Conservation (phyloP, 306 rosid species). For the Heteromeles arbutifolia region DNA sequence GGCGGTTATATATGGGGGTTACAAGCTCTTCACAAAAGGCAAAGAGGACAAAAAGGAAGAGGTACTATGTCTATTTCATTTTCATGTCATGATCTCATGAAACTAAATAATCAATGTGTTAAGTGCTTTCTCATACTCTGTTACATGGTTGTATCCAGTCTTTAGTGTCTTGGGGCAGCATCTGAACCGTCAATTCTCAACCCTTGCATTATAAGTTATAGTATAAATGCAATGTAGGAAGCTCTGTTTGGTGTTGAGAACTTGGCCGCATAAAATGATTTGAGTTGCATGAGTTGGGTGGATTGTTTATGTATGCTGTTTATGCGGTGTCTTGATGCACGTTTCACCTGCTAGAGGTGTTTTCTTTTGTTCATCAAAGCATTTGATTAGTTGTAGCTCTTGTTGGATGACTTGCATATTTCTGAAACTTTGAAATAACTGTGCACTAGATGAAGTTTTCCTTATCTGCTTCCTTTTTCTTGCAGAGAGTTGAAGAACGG, state of each 20-base stretch:
- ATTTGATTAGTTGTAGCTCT: not conserved
- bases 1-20: constrained; percentile 32
- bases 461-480: constrained; percentile 8
- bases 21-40: constrained; percentile 38
- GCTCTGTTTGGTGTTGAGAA: not conserved
- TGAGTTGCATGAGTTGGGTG: not conserved
- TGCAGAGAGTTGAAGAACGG: constrained; percentile 49
- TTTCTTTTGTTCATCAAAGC: not conserved
- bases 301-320: not conserved
- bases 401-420: not conserved
- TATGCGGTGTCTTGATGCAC: not conserved
- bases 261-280: not conserved
- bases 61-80: constrained; percentile 25
- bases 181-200: not conserved
- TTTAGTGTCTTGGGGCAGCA: no score
- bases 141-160: not conserved
- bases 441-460: not conserved
- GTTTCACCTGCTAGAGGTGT: not conserved
- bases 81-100: not conserved
- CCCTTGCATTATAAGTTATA: not conserved
- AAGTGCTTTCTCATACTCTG: not conserved
- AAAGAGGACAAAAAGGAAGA: constrained; percentile 44
- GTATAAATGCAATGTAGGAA: not conserved
- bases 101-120: not conserved
- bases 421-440: not conserved